A percentile compares a stretch with the other conserved stretches of the same genome.
Evolutionary conservation across 2,329 filamentous ascomycete genomes (phyloP).

Genomic region (Colletotrichum sp.): DNA sequence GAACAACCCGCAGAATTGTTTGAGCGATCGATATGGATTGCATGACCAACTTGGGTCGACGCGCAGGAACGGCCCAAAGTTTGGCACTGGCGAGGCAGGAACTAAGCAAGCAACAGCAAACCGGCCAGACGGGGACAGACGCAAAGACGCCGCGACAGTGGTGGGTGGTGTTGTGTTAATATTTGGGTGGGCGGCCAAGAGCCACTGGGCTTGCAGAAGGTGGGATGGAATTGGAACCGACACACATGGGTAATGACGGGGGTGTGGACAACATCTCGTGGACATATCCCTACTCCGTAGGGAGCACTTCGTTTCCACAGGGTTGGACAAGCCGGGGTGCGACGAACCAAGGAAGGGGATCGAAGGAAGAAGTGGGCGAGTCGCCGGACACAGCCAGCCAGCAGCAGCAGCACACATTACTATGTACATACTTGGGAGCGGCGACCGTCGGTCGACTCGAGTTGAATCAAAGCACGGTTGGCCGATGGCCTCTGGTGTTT

Average conservation of each 20-base stretch:
- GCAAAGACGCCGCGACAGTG: neutral
- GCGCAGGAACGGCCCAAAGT: neutral
- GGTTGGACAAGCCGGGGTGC: slow-evolving; percentile 18
- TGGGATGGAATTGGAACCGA: slow-evolving; percentile 20
- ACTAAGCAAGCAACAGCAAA: neutral
- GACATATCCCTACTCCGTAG: slow-evolving; percentile 18
- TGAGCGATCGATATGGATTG: neutral
- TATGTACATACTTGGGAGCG: neutral
- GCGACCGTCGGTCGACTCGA: neutral
- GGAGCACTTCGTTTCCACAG: slow-evolving; percentile 19
- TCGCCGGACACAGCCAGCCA: slow-evolving; percentile 1
- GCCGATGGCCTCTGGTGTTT: neutral
- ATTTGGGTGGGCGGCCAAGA: slow-evolving; percentile 17
- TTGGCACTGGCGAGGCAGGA: neutral
- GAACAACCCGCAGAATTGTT: neutral
- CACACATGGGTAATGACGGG: slow-evolving; percentile 16
- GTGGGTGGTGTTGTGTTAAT: neutral
- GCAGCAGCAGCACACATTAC: neutral
- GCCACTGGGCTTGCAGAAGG: slow-evolving; percentile 8
- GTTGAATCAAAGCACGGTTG: neutral
- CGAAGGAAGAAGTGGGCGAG: slow-evolving; percentile 19
- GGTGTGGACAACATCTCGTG: slow-evolving; percentile 17
- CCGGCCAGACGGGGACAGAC: neutral
- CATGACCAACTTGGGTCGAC: neutral
- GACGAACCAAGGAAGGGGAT: slow-evolving; percentile 19